Percentiles rank a stretch among this genome's conserved stretches.
Conservation (phyloP, 2,329 filamentous ascomycete genomes). For the Gaeumannomyces tritici region DNA sequence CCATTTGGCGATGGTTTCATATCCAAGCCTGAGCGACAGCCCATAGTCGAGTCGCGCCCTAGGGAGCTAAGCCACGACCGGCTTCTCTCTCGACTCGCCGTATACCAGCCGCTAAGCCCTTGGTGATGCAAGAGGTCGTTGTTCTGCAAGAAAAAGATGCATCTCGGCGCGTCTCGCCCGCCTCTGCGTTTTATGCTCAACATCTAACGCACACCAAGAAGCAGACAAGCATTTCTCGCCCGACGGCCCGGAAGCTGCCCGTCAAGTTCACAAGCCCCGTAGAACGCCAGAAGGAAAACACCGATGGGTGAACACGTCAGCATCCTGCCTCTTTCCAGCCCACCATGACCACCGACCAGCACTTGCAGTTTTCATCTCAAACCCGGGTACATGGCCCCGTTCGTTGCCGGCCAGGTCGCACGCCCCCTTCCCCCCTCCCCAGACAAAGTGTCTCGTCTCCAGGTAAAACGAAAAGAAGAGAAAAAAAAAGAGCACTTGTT, state of each 20-base stretch:
- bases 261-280: too few species aligned
- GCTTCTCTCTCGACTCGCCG: neutral
- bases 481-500: neutral
- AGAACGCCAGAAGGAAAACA: too few species aligned
- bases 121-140: neutral
- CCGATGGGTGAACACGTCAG: too few species aligned
- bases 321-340: neutral
- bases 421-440: neutral
- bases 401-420: neutral
- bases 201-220: neutral
- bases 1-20: too few species aligned
- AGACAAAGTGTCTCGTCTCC: neutral
- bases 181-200: neutral
- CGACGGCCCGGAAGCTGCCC: neutral
- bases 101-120: neutral
- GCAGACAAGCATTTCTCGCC: neutral
- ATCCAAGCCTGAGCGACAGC: too few species aligned
- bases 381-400: neutral
- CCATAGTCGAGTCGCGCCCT: too few species aligned
- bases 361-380: neutral
- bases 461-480: too few species aligned
- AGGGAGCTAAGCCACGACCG: too few species aligned
- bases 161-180: neutral
- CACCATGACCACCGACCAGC: neutral
- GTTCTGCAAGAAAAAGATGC: neutral